Percentiles rank a stretch among this genome's conserved stretches.
Evolutionary conservation across 2,329 filamentous ascomycete genomes (phyloP).

Genomic region (Coniella lustricola): DNA sequence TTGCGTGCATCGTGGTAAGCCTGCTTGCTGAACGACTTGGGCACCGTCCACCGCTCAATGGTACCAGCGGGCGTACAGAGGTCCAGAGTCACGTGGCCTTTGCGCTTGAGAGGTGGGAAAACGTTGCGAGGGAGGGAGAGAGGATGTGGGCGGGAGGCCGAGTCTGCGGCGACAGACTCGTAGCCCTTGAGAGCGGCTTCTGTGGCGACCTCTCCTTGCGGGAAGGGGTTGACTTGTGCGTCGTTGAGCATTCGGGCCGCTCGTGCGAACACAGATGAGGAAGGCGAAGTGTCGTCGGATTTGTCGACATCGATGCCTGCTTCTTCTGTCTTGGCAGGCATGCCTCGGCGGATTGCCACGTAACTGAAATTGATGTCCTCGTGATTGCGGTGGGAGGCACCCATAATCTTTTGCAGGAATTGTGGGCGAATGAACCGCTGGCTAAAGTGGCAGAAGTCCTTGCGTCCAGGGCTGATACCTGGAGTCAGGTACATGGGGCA

Average conservation of each 20-base stretch:
- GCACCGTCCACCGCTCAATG: conserved; percentile 91
- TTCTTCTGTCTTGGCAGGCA: conserved; percentile 31
- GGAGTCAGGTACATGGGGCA: conserved; percentile 83
- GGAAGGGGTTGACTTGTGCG: conserved; percentile 22
- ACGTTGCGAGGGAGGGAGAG: conserved; percentile 72
- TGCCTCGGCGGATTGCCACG: conserved; percentile 73
- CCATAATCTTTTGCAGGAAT: conserved; percentile 72
- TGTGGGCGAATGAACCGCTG: conserved; percentile 81
- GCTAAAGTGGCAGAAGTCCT: conserved; percentile 85
- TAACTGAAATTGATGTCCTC: conserved; percentile 92
- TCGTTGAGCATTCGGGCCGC: conserved; percentile 18
- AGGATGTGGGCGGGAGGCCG: conserved; percentile 38
- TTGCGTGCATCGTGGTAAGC: conserved; percentile 93
- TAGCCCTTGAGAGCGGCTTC: conserved; percentile 67
- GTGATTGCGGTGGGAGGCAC: conserved; percentile 65
- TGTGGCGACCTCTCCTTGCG: conserved; percentile 50
- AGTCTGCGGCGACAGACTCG: conserved; percentile 36
- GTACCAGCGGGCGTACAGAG: conserved; percentile 79
- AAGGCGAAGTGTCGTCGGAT: conserved; percentile 6
- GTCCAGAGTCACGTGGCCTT: conserved; percentile 82
- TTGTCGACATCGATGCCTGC: conserved; percentile 16
- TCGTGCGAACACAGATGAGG: conserved; percentile 30
- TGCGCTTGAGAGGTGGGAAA: conserved; percentile 75
- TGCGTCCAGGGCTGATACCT: conserved; percentile 65
- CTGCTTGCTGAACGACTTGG: conserved; percentile 69